phyloP scores from a whole-genome alignment of 495 filamentous ascomycete species.

The Hyaloscypha bicolor region DNA sequence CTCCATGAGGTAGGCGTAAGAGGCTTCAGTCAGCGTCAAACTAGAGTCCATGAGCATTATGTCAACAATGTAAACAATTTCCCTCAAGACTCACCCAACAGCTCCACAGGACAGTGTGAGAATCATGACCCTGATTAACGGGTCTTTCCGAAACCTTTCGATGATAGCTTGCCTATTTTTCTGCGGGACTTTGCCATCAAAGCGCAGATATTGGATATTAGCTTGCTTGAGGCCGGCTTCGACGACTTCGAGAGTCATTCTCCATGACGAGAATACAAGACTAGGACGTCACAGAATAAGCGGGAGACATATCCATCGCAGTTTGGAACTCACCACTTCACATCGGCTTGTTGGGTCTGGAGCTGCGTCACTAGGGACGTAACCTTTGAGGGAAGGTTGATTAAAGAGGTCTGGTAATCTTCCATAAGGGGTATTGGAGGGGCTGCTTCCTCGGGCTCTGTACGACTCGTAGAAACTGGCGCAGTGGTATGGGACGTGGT shows the following conservation, averaged over 20 bases:
- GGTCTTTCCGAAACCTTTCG: constrained; percentile 36
- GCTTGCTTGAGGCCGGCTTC: constrained; percentile 38
- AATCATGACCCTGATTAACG: constrained; percentile 36
- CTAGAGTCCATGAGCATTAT: constrained; percentile 23
- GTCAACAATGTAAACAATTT: neutral
- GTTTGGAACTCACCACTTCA: constrained; percentile 33
- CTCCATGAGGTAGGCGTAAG: constrained; percentile 45
- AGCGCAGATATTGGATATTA: constrained; percentile 36
- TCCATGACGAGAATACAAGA: constrained; percentile 50
- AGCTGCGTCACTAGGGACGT: constrained; percentile 32
- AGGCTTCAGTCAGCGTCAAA: constrained; percentile 41
- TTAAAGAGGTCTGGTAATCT: neutral
- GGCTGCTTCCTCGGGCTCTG: neutral
- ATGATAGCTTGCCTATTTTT: constrained; percentile 39
- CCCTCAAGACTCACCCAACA: constrained; percentile 37
- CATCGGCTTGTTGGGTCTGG: constrained; percentile 13
- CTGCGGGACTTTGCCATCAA: constrained; percentile 47
- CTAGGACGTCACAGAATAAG: constrained; percentile 24
- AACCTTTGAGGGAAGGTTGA: constrained; percentile 34
- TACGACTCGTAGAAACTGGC: too few species aligned
- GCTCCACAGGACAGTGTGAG: constrained; percentile 46
- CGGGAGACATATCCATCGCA: neutral
- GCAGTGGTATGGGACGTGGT: constrained; percentile 7
- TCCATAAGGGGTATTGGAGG: neutral
- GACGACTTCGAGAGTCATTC: constrained; percentile 45